Conservation (phyloP, 371 early-diverging fungal species). For the Blakeslea trispora region DNA sequence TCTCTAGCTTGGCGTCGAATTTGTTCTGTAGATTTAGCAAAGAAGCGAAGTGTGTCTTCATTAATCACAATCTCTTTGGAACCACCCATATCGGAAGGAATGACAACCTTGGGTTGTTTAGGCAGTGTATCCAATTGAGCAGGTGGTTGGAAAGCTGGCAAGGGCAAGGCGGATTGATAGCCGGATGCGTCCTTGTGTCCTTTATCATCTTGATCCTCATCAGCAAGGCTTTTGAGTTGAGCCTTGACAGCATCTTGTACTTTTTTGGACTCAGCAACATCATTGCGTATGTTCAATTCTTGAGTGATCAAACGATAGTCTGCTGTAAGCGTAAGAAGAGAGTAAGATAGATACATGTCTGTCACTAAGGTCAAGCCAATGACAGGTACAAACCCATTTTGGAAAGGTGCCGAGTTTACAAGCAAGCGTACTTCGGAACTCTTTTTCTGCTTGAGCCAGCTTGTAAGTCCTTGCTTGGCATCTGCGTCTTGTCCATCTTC, state of each 20-base stretch:
- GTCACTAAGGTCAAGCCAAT: constrained; percentile 33
- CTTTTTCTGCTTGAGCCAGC: constrained; percentile 27
- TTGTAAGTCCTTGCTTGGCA: constrained; percentile 8
- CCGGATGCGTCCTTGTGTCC: background rate
- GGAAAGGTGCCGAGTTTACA: constrained; percentile 28
- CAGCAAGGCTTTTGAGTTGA: constrained; percentile 23
- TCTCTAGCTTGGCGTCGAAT: constrained; percentile 28
- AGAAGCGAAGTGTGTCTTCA: constrained; percentile 43
- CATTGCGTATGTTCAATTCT: constrained; percentile 30
- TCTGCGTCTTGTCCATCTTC: constrained; percentile 12
- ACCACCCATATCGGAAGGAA: constrained; percentile 34
- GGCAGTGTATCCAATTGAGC: constrained; percentile 22
- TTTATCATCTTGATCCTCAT: background rate
- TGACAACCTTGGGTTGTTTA: constrained; percentile 33
- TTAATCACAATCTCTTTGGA: constrained; percentile 44
- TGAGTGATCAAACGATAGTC: constrained; percentile 28
- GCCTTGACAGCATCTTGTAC: constrained; percentile 17
- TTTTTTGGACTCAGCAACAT: constrained; percentile 1
- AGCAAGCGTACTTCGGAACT: constrained; percentile 16
- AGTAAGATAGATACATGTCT: constrained; percentile 47
- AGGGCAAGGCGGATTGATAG: constrained; percentile 27
- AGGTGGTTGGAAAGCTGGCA: constrained; percentile 36
- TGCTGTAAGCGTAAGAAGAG: constrained; percentile 28
- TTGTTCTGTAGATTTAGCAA: constrained; percentile 29
- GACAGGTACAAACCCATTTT: constrained; percentile 28